phyloP scores from a whole-genome alignment of 1,139 yeast species.

The Candida sp. region DNA sequence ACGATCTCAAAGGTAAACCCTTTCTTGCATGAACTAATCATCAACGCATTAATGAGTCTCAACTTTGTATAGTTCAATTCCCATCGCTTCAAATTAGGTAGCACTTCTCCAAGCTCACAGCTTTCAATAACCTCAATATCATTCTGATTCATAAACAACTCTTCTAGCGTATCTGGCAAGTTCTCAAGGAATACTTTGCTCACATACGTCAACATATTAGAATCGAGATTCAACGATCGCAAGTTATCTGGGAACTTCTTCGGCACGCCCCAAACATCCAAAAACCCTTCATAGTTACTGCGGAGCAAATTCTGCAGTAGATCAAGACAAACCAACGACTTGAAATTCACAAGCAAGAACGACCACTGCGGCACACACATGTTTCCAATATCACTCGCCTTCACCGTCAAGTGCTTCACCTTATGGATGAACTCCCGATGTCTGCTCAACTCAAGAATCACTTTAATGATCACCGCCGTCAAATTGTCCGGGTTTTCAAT shows the following conservation, averaged over 20 bases:
- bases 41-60: slow-evolving; percentile 17
- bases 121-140: slow-evolving; percentile 13
- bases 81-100: slow-evolving; percentile 22
- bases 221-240: slow-evolving; percentile 25
- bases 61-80: slow-evolving; percentile 20
- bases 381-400: slow-evolving; percentile 42
- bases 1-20: slow-evolving; percentile 13
- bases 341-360: slow-evolving; percentile 29
- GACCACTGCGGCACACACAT: slow-evolving; percentile 39
- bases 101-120: slow-evolving; percentile 12
- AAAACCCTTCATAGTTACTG: slow-evolving; percentile 17
- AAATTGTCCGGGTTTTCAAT: slow-evolving; percentile 18
- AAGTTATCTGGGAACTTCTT: slow-evolving; percentile 36
- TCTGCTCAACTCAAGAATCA: slow-evolving; percentile 13
- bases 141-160: slow-evolving; percentile 21
- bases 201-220: slow-evolving; percentile 27
- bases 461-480: slow-evolving; percentile 16
- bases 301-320: slow-evolving; percentile 31
- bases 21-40: slow-evolving; percentile 12
- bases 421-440: slow-evolving; percentile 19
- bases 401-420: slow-evolving; percentile 27
- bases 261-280: slow-evolving; percentile 26
- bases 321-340: slow-evolving; percentile 24
- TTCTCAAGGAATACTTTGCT: slow-evolving; percentile 24
- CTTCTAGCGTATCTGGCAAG: slow-evolving; percentile 32